Evolutionary conservation across 306 rosid genomes (phyloP).

Genomic region (Hippophae tibetana): DNA sequence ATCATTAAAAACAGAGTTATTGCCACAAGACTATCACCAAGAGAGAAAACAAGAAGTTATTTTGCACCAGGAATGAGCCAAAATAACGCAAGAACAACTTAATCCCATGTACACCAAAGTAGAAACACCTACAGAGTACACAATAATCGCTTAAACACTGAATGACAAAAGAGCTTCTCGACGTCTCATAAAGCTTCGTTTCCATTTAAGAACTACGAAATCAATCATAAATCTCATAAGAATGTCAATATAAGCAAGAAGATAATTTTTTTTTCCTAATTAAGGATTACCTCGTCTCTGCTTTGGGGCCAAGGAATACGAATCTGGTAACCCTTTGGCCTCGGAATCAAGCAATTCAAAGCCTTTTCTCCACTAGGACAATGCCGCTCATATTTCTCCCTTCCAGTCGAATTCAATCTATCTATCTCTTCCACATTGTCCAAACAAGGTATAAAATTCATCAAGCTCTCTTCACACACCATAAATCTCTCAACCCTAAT

Average conservation of each 20-base stretch:
- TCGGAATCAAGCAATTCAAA: constrained; percentile 58
- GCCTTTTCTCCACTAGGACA: constrained; percentile 44
- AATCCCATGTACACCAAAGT: too few species aligned
- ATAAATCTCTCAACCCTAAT: constrained; percentile 33
- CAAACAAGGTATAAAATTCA: constrained; percentile 74
- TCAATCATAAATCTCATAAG: too few species aligned
- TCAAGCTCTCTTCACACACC: constrained; percentile 41
- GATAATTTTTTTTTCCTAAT: constrained; percentile 10
- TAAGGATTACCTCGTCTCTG: constrained; percentile 57
- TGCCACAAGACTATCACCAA: not conserved
- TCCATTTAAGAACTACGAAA: too few species aligned
- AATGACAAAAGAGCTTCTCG: too few species aligned
- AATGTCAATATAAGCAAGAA: constrained; percentile 16
- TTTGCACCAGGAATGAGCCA: too few species aligned
- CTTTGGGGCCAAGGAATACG: constrained; percentile 74
- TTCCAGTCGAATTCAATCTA: constrained; percentile 28
- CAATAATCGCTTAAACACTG: too few species aligned
- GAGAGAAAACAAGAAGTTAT: not conserved
- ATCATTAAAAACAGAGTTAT: constrained; percentile 4
- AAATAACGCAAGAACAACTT: too few species aligned
- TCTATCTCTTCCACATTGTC: constrained; percentile 45
- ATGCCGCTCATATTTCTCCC: constrained; percentile 69
- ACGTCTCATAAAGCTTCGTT: too few species aligned
- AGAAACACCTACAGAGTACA: too few species aligned
- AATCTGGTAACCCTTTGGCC: constrained; percentile 45